phyloP scores from a whole-genome alignment of 2,329 filamentous ascomycete genomes.

The Hirsutella minnesotensis region DNA sequence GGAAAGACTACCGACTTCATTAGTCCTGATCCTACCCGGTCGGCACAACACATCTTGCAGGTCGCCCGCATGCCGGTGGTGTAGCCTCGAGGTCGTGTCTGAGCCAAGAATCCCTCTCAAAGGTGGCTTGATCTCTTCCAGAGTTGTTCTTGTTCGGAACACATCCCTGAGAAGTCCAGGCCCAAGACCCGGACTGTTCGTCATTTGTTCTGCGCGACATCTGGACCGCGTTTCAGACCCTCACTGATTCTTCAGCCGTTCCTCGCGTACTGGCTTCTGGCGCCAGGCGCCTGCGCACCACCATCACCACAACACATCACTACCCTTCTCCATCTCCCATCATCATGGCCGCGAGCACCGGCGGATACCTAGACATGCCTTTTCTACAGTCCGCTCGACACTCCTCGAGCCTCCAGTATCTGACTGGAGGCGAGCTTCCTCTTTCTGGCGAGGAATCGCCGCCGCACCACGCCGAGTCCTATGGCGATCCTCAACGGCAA shows the following conservation, averaged over 20 bases:
- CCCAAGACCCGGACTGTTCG: not conserved
- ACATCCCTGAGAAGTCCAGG: not conserved
- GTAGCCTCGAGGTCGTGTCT: constrained; percentile 4
- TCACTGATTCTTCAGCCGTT: not conserved
- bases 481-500: constrained; percentile 10
- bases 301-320: not conserved
- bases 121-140: constrained; percentile 3
- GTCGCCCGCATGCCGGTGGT: constrained; percentile 4
- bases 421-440: constrained; percentile 7
- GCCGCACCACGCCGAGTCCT: constrained; percentile 7
- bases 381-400: constrained; percentile 5
- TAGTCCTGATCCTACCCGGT: constrained; percentile 1
- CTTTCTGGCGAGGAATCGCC: constrained; percentile 4
- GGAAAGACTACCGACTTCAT: constrained; percentile 2
- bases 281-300: not conserved
- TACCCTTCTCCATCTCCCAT: not conserved
- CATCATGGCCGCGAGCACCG: constrained; percentile 5
- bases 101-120: not conserved
- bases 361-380: constrained; percentile 6
- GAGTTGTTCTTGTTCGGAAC: constrained; percentile 2
- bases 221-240: not conserved
- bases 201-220: constrained; percentile 1
- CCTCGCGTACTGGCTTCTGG: not conserved
- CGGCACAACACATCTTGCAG: constrained; percentile 3
- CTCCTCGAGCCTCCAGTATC: constrained; percentile 5